Percentiles rank a stretch among this genome's conserved stretches.
Conservation (phyloP, 2,329 filamentous ascomycete genomes). For the Aspergillus pseudoterreus region DNA sequence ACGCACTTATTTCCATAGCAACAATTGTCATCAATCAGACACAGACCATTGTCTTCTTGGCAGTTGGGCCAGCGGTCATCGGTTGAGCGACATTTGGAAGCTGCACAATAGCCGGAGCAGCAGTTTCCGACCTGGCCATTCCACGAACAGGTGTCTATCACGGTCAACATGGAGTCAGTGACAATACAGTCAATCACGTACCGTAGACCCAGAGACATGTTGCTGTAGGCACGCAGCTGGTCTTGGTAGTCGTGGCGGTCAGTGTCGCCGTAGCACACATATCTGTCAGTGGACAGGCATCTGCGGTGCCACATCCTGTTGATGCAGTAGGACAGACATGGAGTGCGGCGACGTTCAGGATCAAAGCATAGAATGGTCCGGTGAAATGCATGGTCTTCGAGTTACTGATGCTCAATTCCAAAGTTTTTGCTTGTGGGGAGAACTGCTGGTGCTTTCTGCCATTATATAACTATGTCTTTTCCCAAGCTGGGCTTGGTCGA, state of each 20-base stretch:
- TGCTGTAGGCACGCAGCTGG: conserved; percentile 1
- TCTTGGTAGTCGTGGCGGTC: conserved; percentile 4
- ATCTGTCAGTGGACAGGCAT: conserved; percentile 19
- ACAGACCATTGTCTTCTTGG: conserved; percentile 23
- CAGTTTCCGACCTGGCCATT: conserved; percentile 21
- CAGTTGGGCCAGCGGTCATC: conserved; percentile 26
- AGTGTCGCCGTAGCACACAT: conserved; percentile 22
- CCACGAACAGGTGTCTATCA: conserved; percentile 5
- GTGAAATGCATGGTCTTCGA: no score
- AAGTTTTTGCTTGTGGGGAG: no score
- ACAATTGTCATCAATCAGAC: conserved; percentile 23
- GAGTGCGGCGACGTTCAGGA: no score
- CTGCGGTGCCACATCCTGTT: conserved; percentile 5
- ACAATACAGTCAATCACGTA: not conserved
- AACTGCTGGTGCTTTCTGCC: no score
- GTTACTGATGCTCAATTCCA: no score
- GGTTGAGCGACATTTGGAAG: conserved; percentile 25
- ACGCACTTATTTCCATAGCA: conserved; percentile 27
- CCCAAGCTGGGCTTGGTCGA: no score
- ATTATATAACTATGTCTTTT: no score
- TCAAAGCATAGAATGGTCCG: no score
- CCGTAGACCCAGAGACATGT: not conserved
- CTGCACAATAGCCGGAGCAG: conserved; percentile 29
- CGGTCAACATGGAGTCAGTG: not conserved
- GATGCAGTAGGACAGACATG: no score